Evolutionary conservation across 495 filamentous ascomycete species (phyloP), one percentile per base, ranked within the genome.

Genomic region (Trichoderma orchidacearum): DNA sequence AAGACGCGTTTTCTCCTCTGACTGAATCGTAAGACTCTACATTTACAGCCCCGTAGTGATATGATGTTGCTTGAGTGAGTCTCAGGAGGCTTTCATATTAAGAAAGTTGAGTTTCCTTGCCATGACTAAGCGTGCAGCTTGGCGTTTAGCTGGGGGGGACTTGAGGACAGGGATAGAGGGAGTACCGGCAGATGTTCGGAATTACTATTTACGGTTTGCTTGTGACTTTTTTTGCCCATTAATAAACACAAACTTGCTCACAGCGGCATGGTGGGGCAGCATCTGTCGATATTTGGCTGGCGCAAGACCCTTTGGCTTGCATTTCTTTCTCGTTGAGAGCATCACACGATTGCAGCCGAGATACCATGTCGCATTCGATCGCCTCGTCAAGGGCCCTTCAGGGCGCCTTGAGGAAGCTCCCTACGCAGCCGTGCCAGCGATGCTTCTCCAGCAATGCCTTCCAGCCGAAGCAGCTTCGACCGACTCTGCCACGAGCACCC

Each of bases 311-410:
- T 18, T 41, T 18, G 50, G 30, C 51, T 31, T 30, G 9, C 30
- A 30, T 0, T 53, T 53, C n/a, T 34, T 30, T 13, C 32, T 8
- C 17, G 18, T 31, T 12, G 28, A 28, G 25, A n/a, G 27, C 28
- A 23, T 7, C 45, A 25, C 45, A 23, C 51, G 5, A 31, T 18
- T 18, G 27, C 15, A 13, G 51, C 45, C 15, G 31, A 41, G 36
- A 60, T 45, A 61, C 21, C 4, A 71, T 71, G 68, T 60, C 64
- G 51, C 65, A 62, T 48, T 55, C 61, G 50, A 51, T 54, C 23
- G 56, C 62, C 28, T 48, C 59, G 31, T 59, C 61, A 48, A 61
- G 65, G 58, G 59, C 62, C 51, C 28, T 61, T 6, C 2, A 65
- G 50, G 63, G 61, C 41, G 54, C 60, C 17, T 54, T 69, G 3